Evolutionary conservation across 345 rosid genomes (phyloP), one percentile per base, ranked within the genome.

Genomic region (Reutealis trisperma): DNA sequence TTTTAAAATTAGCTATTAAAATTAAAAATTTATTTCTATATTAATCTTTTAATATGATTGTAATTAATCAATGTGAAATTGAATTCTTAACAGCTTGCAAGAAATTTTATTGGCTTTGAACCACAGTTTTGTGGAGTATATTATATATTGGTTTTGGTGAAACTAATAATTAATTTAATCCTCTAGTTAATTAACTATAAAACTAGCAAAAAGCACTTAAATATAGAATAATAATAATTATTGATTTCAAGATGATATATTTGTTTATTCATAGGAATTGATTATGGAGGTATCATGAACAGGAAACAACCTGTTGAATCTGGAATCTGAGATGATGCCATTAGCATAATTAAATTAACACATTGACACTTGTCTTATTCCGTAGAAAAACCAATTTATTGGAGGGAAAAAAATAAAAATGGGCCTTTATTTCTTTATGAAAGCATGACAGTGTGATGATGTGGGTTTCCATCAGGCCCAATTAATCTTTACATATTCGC

Each of bases 201-300:
- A 27, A 27, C 30, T 27, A 27, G 30, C 30, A 27, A 27, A 27
- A 27, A 27, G 30, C 30, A 27, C 30, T 27, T 27, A 27, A 27
- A 27, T 27, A 27, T 27, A 27, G 30, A 27, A 27, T 27, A 19
- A 30, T 52, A 61, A 61, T 60, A 77, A 70, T 8, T 25, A 11
- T 9, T 47, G 49, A 4, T n/a, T 57, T 71, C 6, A 71, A 55
- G 4, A 71, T 25, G 64, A 71, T 57, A 37, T 18, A n/a, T 58
- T 71, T 71, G 75, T 57, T 71, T 71, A 57, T 71, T 37, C 63
- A 54, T 57, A 6, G 32, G 64, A 71, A 57, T 34, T 32, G 63
- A 6, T 8, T 21, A 32, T 34, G 62, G 16, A n/a, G 52, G 25
- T 4, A 42, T 66, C 70, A 9, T 9, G 51, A 9, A 13, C 45